These are phyloP conservation scores for Hordeum marinum DNA, from an alignment of 176 grass and related monocot genomes.

Conservation along the genomic window DNA sequence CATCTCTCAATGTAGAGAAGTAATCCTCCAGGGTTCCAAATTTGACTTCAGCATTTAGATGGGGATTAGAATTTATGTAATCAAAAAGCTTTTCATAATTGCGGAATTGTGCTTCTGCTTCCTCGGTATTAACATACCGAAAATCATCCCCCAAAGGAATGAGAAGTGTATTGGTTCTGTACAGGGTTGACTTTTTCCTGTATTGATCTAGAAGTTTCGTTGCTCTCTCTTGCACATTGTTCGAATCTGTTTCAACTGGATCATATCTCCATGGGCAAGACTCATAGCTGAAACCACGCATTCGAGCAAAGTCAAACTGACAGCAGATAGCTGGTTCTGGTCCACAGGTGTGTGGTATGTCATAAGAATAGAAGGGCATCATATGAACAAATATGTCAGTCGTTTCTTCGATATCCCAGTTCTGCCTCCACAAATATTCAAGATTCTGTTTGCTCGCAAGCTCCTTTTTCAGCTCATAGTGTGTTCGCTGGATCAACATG, in stretches of 20 bases:
- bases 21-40: constrained; percentile 99
- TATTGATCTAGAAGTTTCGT: constrained; percentile 90
- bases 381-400: constrained; percentile 99
- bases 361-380: constrained; percentile 99
- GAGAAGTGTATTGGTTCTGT: constrained; percentile 94
- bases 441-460: constrained; percentile 76
- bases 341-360: constrained; percentile 97
- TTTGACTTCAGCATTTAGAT: constrained; percentile 84
- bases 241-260: constrained; percentile 73
- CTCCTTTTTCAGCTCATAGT: constrained; percentile 98
- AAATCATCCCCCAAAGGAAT: constrained; percentile 98
- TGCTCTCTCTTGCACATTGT: constrained; percentile 87
- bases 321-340: constrained; percentile 99
- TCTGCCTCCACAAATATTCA: constrained; percentile 97
- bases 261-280: constrained; percentile 76
- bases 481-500: constrained; percentile 96
- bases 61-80: constrained; percentile 79
- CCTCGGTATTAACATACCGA: constrained; percentile 75
- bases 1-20: constrained; percentile 73
- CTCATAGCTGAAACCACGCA: constrained; percentile 73
- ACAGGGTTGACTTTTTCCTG: constrained; percentile 91
- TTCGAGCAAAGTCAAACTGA: constrained; percentile 98
- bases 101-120: constrained; percentile 89
- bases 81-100: constrained; percentile 97
- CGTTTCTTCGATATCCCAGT: constrained; percentile 86